These are phyloP conservation scores for Fusarium sp. DNA, from an alignment of 2,329 filamentous ascomycete genomes.

Conservation along the genomic window DNA sequence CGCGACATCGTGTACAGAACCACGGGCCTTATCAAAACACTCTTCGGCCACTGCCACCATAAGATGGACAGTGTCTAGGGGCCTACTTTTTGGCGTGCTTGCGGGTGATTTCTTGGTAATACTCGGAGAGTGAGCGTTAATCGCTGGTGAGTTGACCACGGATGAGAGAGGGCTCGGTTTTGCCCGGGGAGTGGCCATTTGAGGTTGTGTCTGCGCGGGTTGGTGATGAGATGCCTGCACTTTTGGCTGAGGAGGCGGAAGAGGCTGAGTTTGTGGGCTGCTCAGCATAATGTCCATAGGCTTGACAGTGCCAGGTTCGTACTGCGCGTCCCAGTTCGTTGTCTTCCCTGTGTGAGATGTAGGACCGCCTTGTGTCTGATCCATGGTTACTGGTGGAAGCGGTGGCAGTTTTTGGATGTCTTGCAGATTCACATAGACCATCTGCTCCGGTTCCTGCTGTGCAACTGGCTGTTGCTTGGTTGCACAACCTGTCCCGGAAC, in stretches of 20 bases:
- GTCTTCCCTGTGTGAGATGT: conserved; percentile 22
- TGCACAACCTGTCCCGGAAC: conserved; percentile 20
- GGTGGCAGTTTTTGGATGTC: conserved; percentile 50
- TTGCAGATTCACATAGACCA: conserved; percentile 52
- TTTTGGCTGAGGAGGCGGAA: conserved; percentile 21
- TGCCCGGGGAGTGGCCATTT: conserved; percentile 40
- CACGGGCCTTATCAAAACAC: conserved; percentile 74
- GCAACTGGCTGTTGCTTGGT: conserved; percentile 30
- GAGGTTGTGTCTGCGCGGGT: conserved; percentile 22
- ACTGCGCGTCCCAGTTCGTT: conserved; percentile 22
- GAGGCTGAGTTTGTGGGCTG: conserved; percentile 23
- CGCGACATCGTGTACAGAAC: conserved; percentile 58
- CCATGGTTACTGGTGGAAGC: conserved; percentile 40
- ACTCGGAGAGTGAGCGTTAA: conserved; percentile 52
- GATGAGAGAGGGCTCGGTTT: conserved; percentile 53
- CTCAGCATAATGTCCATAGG: conserved; percentile 42
- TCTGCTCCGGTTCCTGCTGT: conserved; percentile 38
- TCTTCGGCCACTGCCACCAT: conserved; percentile 80
- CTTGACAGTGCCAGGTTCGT: conserved; percentile 36
- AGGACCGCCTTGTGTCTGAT: conserved; percentile 32
- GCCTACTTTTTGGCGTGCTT: conserved; percentile 52
- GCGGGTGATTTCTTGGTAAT: conserved; percentile 56
- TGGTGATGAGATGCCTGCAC: conserved; percentile 16
- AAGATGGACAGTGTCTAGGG: conserved; percentile 65
- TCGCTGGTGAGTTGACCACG: conserved; percentile 54